A percentile compares a stretch with the other conserved stretches of the same genome.
These are phyloP conservation scores for Tricholoma flavovirens DNA, from an alignment of 768 basidiomycete species.

Conservation along the genomic window DNA sequence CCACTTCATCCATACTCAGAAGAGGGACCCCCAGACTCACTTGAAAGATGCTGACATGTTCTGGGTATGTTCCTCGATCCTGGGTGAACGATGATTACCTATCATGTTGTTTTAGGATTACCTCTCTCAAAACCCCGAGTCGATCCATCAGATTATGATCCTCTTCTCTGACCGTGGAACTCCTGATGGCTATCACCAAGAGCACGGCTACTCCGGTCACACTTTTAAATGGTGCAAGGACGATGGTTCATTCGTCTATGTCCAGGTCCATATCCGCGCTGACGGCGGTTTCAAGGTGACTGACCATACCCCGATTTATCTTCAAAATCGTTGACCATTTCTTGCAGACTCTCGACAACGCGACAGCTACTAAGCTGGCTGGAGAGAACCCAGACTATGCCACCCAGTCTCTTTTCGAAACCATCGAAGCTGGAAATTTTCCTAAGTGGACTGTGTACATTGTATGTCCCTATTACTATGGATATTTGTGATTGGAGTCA, in stretches of 20 bases:
- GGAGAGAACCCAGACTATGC: conserved; percentile 85
- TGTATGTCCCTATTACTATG: conserved; percentile 39
- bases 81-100: conserved; percentile 14
- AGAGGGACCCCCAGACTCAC: conserved; percentile 89
- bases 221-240: conserved; percentile 84
- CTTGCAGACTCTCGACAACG: conserved; percentile 63
- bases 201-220: conserved; percentile 94
- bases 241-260: conserved; percentile 80
- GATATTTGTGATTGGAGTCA: neutral
- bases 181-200: conserved; percentile 79
- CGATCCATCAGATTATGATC: conserved; percentile 85
- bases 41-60: conserved; percentile 83
- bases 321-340: neutral
- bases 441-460: conserved; percentile 89
- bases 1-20: conserved; percentile 92
- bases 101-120: conserved; percentile 57
- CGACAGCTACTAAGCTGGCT: conserved; percentile 57
- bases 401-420: conserved; percentile 68
- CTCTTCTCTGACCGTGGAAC: conserved; percentile 94
- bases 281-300: conserved; percentile 78
- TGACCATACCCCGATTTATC: neutral
- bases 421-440: conserved; percentile 75
- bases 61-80: conserved; percentile 45
- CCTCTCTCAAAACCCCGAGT: conserved; percentile 82
- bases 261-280: conserved; percentile 76